Evolutionary conservation across 202 grass and related monocot species (phyloP), one percentile per base, ranked within the genome.

Genomic region (Saccharum hybrid): DNA sequence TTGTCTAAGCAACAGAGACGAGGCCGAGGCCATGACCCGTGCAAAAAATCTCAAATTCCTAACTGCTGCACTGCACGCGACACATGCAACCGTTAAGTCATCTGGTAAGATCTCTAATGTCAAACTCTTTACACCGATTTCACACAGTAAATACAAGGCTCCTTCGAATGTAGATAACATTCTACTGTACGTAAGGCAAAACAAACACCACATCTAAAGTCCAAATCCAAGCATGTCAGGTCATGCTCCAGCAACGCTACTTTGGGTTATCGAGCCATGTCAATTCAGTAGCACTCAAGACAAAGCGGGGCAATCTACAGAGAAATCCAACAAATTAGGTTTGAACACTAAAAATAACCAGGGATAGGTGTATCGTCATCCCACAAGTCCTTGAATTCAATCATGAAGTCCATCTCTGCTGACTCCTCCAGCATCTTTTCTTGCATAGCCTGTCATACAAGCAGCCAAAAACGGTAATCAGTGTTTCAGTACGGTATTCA

Each of bases 391-490:
- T 92, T 81, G 48, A 90, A 62, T 61, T 87, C 86, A 66, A 28
- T 85, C 57, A 97, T 89, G 46, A 97, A 84, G 86, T 82, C 87
- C 80, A 84, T 80, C 34, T 88, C 94, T 28, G 87, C 78, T 8
- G 81, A 72, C n/a, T 90, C 87, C 34, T 90, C 92, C 2, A 83
- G 40, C 46, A 84, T 78, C 59, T 49, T 94, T 80, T 94, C 94
- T 80, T 94, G 83, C 61, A 69, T 69, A 59, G 87, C 85, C 94
- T 93, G 64, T 49, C 23, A 78, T 39, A 54, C 64, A 51, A 83
- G 62, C 68, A 89, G 51, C 36, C 10, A 68, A 34, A 68, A 76
- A 66, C 65, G 8, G 56, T 5, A 11, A 11, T 42, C 10, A 89
- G 21, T 45, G 33, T 40, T 81, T 19, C 7, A 63, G 48, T 18